phyloP scores from a whole-genome alignment of 2,329 filamentous ascomycete genomes.

The Oidium heveae region DNA sequence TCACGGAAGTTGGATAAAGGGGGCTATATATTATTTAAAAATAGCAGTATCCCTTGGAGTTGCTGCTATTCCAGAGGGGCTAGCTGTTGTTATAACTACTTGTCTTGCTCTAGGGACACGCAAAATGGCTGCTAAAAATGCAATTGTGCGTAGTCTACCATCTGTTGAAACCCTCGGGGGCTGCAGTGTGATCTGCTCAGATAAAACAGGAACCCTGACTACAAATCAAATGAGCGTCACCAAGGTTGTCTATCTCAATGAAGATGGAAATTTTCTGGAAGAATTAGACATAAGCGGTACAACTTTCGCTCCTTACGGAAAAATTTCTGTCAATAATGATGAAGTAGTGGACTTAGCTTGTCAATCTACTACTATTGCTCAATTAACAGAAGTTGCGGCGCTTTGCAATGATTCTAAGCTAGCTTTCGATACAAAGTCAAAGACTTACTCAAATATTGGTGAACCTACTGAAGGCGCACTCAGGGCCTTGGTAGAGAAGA shows the following conservation, averaged over 20 bases:
- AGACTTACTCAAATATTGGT: conserved; percentile 58
- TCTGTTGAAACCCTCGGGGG: conserved; percentile 95
- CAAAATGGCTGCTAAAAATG: conserved; percentile 98
- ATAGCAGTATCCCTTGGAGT: conserved; percentile 96
- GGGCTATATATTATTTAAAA: conserved; percentile 97
- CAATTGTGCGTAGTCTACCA: conserved; percentile 81
- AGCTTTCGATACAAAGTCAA: conserved; percentile 53
- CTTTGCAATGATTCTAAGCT: conserved; percentile 80
- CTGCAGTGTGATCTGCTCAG: conserved; percentile 98
- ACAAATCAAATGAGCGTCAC: conserved; percentile 99
- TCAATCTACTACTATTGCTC: conserved; percentile 50
- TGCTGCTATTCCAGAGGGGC: conserved; percentile 87
- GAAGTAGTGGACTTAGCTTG: conserved; percentile 40
- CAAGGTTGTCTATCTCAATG: conserved; percentile 65
- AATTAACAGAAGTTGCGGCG: conserved; percentile 46
- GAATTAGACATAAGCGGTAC: conserved; percentile 82
- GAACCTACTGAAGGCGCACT: conserved; percentile 91
- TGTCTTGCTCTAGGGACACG: conserved; percentile 86
- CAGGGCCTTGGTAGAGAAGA: conserved; percentile 75
- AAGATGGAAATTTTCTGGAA: conserved; percentile 47
- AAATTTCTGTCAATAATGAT: conserved; percentile 44
- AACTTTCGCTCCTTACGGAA: conserved; percentile 67
- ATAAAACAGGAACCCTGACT: conserved; percentile 94
- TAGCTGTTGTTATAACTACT: conserved; percentile 97
- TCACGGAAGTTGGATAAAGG: conserved; percentile 84